Conservation (phyloP, 108 stramenopile species). For the Skeletonema marinoi region DNA sequence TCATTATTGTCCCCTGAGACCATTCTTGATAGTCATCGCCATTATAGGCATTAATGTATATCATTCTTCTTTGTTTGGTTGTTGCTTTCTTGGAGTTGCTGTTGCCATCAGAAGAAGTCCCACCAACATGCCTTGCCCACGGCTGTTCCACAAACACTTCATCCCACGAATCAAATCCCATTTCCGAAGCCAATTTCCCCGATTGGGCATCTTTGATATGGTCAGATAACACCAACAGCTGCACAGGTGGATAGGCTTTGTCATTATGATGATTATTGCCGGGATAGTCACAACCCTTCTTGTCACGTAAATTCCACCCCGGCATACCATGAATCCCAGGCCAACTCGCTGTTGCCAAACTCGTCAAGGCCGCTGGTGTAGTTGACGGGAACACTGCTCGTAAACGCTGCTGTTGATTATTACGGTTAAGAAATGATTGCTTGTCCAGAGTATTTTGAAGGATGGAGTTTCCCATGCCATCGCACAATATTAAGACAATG, state of each 20-base stretch:
- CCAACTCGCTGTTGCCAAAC: slow-evolving; percentile 32
- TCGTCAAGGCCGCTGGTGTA: slow-evolving; percentile 40
- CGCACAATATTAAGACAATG: slow-evolving; percentile 34
- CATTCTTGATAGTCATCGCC: slow-evolving; percentile 49
- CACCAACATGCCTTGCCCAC: slow-evolving; percentile 16
- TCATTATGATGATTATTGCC: not conserved
- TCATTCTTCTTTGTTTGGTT: slow-evolving; percentile 14
- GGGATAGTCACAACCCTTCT: slow-evolving; percentile 37
- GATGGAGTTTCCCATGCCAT: slow-evolving; percentile 39
- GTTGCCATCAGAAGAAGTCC: not conserved
- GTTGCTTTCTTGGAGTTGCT: not conserved
- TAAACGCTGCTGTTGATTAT: slow-evolving; percentile 22
- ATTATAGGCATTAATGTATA: slow-evolving; percentile 44
- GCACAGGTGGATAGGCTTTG: slow-evolving; percentile 17
- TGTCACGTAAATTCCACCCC: slow-evolving; percentile 41
- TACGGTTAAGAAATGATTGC: slow-evolving; percentile 11
- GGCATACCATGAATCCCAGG: slow-evolving; percentile 38
- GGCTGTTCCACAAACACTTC: slow-evolving; percentile 37
- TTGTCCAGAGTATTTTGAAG: slow-evolving; percentile 4
- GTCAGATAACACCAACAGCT: slow-evolving; percentile 22
- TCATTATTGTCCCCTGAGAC: slow-evolving; percentile 14
- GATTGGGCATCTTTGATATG: slow-evolving; percentile 26
- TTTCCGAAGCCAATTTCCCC: slow-evolving; percentile 19
- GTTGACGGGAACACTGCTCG: slow-evolving; percentile 42
- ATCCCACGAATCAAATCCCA: slow-evolving; percentile 32